Evolutionary conservation across 1,139 yeast species (phyloP).

Genomic region (Yamadazyma diospyri): DNA sequence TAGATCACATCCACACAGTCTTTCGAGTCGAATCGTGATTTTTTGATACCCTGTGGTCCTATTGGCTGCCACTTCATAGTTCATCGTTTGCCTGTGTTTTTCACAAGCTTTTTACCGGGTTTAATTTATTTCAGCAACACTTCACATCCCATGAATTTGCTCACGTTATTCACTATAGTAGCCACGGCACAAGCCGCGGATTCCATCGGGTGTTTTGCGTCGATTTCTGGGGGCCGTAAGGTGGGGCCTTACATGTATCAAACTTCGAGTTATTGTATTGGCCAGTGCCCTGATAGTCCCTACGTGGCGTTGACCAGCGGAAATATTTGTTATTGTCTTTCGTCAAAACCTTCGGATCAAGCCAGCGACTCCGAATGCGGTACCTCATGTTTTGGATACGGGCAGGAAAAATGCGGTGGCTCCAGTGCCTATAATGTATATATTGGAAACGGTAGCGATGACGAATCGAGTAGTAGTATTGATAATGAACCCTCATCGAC

Average conservation of each 20-base stretch:
- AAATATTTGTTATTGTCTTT: slow-evolving; percentile 63
- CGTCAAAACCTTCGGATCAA: slow-evolving; percentile 42
- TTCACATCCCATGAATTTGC: too few relatives aligned
- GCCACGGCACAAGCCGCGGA: slow-evolving; percentile 10
- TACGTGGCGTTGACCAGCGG: slow-evolving; percentile 63
- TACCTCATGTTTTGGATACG: slow-evolving; percentile 50
- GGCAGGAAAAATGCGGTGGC: slow-evolving; percentile 57
- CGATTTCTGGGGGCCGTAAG: slow-evolving; percentile 25
- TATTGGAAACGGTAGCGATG: slow-evolving; percentile 19
- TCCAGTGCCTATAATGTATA: slow-evolving; percentile 38
- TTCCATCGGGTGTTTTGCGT: slow-evolving; percentile 31
- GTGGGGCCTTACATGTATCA: slow-evolving; percentile 45
- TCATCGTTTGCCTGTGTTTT: too few relatives aligned
- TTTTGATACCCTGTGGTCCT: too few relatives aligned
- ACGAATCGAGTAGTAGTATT: slow-evolving; percentile 9
- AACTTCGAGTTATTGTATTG: slow-evolving; percentile 46
- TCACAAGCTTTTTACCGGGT: too few relatives aligned
- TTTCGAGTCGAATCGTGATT: too few relatives aligned
- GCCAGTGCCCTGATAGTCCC: slow-evolving; percentile 43
- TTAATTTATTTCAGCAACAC: too few relatives aligned
- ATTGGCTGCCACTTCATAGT: too few relatives aligned
- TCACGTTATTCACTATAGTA: slow-evolving; percentile 1
- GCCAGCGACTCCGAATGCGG: slow-evolving; percentile 33
- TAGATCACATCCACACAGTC: too few relatives aligned
- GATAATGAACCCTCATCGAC: slow-evolving; percentile 15